phyloP scores from a whole-genome alignment of 2,329 filamentous ascomycete genomes.

The Colletotrichum simmondsii region DNA sequence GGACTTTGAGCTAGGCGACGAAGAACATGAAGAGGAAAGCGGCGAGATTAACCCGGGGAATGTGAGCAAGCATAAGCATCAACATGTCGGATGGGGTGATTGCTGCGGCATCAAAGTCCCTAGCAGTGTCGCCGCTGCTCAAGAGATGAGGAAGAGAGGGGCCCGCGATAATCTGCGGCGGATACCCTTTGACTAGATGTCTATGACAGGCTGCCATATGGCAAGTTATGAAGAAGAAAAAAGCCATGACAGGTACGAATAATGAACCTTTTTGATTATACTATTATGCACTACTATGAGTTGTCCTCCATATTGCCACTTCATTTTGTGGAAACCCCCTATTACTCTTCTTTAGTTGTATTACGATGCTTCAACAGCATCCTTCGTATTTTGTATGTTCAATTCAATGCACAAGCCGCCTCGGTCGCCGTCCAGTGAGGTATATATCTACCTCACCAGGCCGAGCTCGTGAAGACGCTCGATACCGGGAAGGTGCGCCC shows the following conservation, averaged over 20 bases:
- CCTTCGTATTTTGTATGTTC: background rate
- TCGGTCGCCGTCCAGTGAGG: background rate
- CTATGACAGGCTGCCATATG: background rate
- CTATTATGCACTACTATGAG: background rate
- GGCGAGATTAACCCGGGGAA: slow-evolving; percentile 66
- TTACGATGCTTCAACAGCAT: background rate
- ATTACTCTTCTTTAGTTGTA: background rate
- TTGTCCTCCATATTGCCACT: background rate
- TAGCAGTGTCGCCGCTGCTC: slow-evolving; percentile 89
- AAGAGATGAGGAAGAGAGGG: slow-evolving; percentile 84
- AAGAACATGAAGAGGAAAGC: slow-evolving; percentile 63
- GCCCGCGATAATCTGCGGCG: slow-evolving; percentile 71
- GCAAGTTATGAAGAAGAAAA: background rate
- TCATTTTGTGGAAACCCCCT: background rate
- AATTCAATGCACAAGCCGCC: background rate
- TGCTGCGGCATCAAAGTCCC: slow-evolving; percentile 99
- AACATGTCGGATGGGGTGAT: slow-evolving; percentile 85
- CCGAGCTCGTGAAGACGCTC: slow-evolving; percentile 26
- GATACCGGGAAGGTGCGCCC: slow-evolving; percentile 34
- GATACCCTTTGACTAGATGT: slow-evolving; percentile 81
- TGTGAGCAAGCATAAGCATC: slow-evolving; percentile 77
- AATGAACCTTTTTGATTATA: background rate
- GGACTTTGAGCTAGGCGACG: slow-evolving; percentile 56
- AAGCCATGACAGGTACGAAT: background rate
- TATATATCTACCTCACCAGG: background rate